A percentile compares a stretch with the other conserved stretches of the same genome.
These are phyloP conservation scores for Vinca minor DNA, from an alignment of 257 asterid genomes.

Conservation along the genomic window DNA sequence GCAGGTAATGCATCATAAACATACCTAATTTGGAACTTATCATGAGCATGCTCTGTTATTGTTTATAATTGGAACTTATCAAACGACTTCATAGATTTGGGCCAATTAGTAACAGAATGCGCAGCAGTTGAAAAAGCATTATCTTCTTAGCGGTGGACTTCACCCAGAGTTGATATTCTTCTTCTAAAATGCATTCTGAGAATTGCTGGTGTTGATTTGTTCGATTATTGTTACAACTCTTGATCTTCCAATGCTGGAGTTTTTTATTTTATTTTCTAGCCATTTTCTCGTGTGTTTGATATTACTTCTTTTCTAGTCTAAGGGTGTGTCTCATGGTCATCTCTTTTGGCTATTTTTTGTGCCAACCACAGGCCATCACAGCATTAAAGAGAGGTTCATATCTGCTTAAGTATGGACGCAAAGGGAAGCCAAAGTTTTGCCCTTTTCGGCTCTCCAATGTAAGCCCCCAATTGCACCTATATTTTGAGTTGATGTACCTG, in stretches of 20 bases:
- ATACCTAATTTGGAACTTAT: too few species aligned
- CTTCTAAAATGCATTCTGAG: neutral
- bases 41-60: neutral
- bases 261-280: neutral
- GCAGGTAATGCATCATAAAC: slow-evolving; percentile 33
- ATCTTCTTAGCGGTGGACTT: neutral
- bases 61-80: neutral
- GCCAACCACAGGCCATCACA: slow-evolving; percentile 48
- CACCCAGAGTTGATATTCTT: neutral
- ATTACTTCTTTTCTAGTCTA: neutral
- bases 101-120: neutral
- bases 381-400: slow-evolving; percentile 55
- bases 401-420: slow-evolving; percentile 64
- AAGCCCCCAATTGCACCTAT: slow-evolving; percentile 20
- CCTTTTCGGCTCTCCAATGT: slow-evolving; percentile 62
- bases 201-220: neutral
- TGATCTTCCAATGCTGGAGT: neutral
- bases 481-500: neutral
- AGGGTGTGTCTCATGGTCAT: neutral
- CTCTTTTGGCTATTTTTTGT: slow-evolving; percentile 2
- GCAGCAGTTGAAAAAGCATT: neutral
- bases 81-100: too few species aligned
- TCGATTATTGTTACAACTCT: too few species aligned
- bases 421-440: slow-evolving; percentile 72
- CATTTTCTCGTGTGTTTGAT: neutral